Base-by-base conservation (phyloP, 148 eudicot genomes). In the Nepenthes gracilis region DNA sequence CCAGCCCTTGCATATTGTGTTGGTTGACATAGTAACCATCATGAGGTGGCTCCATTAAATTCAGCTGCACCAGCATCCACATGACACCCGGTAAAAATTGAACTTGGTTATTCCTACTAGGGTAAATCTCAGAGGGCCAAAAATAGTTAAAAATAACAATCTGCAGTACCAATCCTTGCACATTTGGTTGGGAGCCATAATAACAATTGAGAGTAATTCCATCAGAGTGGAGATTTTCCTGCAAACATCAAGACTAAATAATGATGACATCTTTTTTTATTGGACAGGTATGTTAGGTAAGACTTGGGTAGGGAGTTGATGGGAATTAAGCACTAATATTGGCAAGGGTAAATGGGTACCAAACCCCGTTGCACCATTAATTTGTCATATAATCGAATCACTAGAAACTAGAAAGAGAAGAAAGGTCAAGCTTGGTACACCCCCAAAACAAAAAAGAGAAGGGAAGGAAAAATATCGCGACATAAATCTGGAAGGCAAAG, bases 11-110 rank as follows among this genome's bases (percentile, higher is more conserved):
- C 77, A 89, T 83, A 67, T 80, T 81, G 62, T 79, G 87, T 70
- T 78, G 88, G 68, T 80, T 78, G 58, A 85, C 90, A 69, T 80
- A 88, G 70, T 85, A 92, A 67, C 79, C 82, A 70, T 92, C 97
- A 68, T 92, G 81, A 10, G 97, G 96, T 52, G 88, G 96, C 78
- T 88, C 97, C 97, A 92, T 88, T 70, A 92, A 75, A 77, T 92
- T 92, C 74, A 92, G 75, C 69, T 85, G 96, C 64, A 85, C 74
- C 87, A 74, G 79, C 70, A 74, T 69, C 48, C 57, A 33, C 32
- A 5, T 7, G 45, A 50, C 63, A 55, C n/a, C 35, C 23, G 59
- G 57, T 64, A 10, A 49, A 50, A 61, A 61, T 15, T 4, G 4
- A 59, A 36, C 9, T 10, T 9, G 43, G 43, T 60, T 45, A 71